Evolutionary conservation across 148 eudicot species (phyloP).

Genomic region (Mesembryanthemum crystallinum): DNA sequence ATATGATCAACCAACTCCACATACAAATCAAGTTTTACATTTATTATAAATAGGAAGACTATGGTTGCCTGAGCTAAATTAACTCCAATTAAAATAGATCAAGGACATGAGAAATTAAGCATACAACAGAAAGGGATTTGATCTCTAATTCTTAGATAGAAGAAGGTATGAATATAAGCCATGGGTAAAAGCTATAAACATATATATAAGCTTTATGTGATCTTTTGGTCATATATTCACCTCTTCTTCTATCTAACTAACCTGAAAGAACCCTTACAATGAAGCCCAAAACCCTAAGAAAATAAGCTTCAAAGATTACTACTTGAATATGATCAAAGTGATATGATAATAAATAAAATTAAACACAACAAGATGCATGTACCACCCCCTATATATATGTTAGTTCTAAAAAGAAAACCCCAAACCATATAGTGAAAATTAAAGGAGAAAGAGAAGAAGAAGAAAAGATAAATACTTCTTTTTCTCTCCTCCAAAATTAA

Average conservation of each 20-base stretch:
- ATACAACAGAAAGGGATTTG: constrained; percentile 1
- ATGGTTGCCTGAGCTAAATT: no score
- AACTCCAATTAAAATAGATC: not conserved
- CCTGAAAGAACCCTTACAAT: constrained; percentile 16
- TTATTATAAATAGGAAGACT: not conserved
- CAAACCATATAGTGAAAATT: constrained; percentile 10
- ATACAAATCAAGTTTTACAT: no score
- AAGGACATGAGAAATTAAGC: not conserved
- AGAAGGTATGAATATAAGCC: constrained; percentile 42
- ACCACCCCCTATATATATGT: constrained; percentile 21
- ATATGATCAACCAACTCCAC: no score
- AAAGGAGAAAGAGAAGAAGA: not conserved
- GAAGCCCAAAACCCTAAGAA: constrained; percentile 30
- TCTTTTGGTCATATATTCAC: constrained; percentile 34
- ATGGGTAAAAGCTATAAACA: constrained; percentile 17
- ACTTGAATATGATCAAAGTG: constrained; percentile 23
- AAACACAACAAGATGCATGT: constrained; percentile 23
- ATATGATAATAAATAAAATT: not conserved
- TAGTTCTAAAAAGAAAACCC: constrained; percentile 22
- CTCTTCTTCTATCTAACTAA: constrained; percentile 33
- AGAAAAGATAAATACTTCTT: constrained; percentile 1
- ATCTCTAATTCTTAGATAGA: constrained; percentile 23
- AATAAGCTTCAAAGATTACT: not conserved
- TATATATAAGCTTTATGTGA: constrained; percentile 8
- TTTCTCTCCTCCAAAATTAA: not conserved